Base-by-base conservation (phyloP, 345 rosid species). In the Syzygium grande region DNA sequence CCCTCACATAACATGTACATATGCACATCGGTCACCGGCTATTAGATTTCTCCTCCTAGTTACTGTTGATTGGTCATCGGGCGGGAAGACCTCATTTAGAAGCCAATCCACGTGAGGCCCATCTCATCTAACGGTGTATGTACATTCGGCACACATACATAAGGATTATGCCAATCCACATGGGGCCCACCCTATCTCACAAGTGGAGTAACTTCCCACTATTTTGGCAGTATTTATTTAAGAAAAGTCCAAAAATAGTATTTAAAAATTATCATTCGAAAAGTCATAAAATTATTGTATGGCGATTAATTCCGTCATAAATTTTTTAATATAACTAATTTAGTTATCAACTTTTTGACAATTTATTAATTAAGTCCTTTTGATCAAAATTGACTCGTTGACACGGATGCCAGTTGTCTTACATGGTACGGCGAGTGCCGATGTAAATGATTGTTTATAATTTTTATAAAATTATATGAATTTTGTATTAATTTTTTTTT, bases 361-460 rank as follows among this genome's bases (percentile, higher is more conserved):
- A 61, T 61, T 13, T 61, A 17, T 6, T 2, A 61, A 61, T n/a
- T 12, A 13, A 14, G 34, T n/a, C 38, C 2, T 61, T 61, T 0
- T 6, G 3, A 7, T 7, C 15, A n/a, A 61, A 61, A 3, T n/a
- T 3, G 9, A 29, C 7, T 5, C 38, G 7, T 29, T 1, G 17
- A n/a, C 14, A 0, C n/a, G 29, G 9, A 3, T 5, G 12, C 0
- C 0, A 0, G 14, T 0, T 14, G 0, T 61, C 0, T 7, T 13
- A n/a, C 1, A 2, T 6, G 73, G n/a, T 4, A 13, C 4, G 15
- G 17, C 73, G 2, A 6, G 19, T 3, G 4, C 19, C 14, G 6
- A n/a, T 2, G 8, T n/a, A 1, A 4, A 6, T 1, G 0, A 0
- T 59, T 38, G n/a, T 13, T n/a, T 61, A 61, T 61, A 61, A 10